phyloP scores from a whole-genome alignment of 352 stramenopile genomes.

The Aphanomyces invadans region DNA sequence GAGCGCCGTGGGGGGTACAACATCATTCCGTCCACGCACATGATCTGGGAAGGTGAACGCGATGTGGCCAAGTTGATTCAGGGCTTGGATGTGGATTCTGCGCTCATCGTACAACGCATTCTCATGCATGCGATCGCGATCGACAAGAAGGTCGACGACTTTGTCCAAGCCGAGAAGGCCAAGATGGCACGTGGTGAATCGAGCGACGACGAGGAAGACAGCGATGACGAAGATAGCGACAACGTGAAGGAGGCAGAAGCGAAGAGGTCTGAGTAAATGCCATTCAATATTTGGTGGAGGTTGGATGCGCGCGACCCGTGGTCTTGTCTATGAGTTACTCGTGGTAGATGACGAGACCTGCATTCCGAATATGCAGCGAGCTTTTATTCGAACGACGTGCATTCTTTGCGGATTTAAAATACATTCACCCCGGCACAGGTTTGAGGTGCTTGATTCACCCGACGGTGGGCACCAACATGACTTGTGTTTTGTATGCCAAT shows the following conservation, averaged over 20 bases:
- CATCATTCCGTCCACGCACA: constrained; percentile 41
- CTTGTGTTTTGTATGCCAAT: not conserved
- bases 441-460: too few species aligned
- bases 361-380: too few species aligned
- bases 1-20: constrained; percentile 42
- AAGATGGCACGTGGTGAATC: constrained; percentile 26
- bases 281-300: too few species aligned
- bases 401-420: too few species aligned
- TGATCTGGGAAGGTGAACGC: constrained; percentile 64
- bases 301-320: too few species aligned
- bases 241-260: not conserved
- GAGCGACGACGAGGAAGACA: not conserved
- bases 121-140: constrained; percentile 60
- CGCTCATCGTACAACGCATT: constrained; percentile 63
- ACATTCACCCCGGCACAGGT: too few species aligned
- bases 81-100: constrained; percentile 49
- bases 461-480: not conserved
- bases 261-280: constrained; percentile 12
- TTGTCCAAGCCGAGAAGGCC: constrained; percentile 6
- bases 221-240: constrained; percentile 1
- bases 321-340: too few species aligned
- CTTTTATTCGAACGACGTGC: too few species aligned
- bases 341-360: too few species aligned
- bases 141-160: constrained; percentile 48
- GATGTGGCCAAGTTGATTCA: constrained; percentile 41